A percentile compares a stretch with the other conserved stretches of the same genome.
Evolutionary conservation across 2,329 filamentous ascomycete species (phyloP).

Genomic region (Phoma sp.): DNA sequence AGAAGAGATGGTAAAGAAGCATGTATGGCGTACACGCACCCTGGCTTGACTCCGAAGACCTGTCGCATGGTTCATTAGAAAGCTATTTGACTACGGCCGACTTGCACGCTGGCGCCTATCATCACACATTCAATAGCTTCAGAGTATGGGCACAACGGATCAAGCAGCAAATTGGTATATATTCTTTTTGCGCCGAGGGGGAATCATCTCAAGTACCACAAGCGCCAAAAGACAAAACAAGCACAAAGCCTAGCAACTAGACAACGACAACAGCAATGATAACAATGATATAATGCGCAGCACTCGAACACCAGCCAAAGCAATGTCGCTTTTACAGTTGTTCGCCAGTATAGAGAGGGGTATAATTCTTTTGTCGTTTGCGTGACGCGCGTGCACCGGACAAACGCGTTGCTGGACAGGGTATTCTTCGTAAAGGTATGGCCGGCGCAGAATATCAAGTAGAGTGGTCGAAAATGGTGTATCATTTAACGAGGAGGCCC

Average conservation of each 20-base stretch:
- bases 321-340: constrained; percentile 40
- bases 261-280: constrained; percentile 17
- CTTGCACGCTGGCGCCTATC: no score
- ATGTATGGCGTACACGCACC: neutral
- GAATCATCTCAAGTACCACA: constrained; percentile 42
- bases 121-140: no score
- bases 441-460: constrained; percentile 43
- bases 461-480: constrained; percentile 42
- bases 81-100: no score
- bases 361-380: constrained; percentile 52
- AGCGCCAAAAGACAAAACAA: constrained; percentile 33
- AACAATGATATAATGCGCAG: constrained; percentile 27
- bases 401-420: constrained; percentile 32
- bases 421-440: constrained; percentile 46
- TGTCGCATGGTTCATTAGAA: neutral
- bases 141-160: neutral
- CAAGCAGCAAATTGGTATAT: constrained; percentile 52
- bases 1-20: neutral
- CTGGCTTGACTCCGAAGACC: neutral
- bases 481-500: constrained; percentile 82
- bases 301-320: constrained; percentile 36
- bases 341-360: constrained; percentile 45
- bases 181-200: constrained; percentile 50
- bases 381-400: constrained; percentile 32
- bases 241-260: constrained; percentile 28